Base-by-base conservation (phyloP, 306 rosid genomes). In the Crotalaria pallida region DNA sequence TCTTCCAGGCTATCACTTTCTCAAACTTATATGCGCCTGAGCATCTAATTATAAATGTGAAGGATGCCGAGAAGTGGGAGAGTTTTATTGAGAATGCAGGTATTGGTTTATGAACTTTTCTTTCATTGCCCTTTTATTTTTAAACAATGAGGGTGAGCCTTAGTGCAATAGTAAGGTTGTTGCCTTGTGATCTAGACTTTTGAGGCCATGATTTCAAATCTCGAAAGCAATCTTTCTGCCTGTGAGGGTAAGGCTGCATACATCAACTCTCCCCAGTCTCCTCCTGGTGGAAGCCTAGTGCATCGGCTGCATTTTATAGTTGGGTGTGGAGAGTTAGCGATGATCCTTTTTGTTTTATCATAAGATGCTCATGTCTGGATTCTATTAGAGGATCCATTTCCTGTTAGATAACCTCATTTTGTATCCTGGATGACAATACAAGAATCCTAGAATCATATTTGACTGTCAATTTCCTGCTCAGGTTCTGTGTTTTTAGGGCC, bases 61-160 rank as follows among this genome's bases (percentile, higher is more conserved):
- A 77, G 72, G 96, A 94, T 65, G 99, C 99, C 23, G 99, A 94
- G 65, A 88, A 87, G 79, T 94, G 97, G 99, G 99, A 94, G 87
- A 83, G 85, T 80, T 87, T 88, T 84, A 86, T 94, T 61, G 95
- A 94, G 77, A 94, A 94, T 80, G 99, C 99, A 66, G 99, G 99
- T 91, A 77, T 19, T 11, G 2, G 45, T 50, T 65, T 26, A 13
- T 43, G 53, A 27, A 33, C 50, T 75, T 48, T 67, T 58, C 41
- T 77, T 33, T 33, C 24, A 16, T 66, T 71, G n/a, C 17, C 7
- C 3, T 58, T 17, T 71, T 58, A 22, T 40, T 65, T 62, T 11
- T 12, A 44, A 53, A 58, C 52, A 26, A 7, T 33, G 51, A 24
- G 2, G 6, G 8, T 18, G 27, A 31, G 7, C 47, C 6, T 24